phyloP scores from a whole-genome alignment of 108 stramenopile genomes.

The Cyclostephanos invisitatus region DNA sequence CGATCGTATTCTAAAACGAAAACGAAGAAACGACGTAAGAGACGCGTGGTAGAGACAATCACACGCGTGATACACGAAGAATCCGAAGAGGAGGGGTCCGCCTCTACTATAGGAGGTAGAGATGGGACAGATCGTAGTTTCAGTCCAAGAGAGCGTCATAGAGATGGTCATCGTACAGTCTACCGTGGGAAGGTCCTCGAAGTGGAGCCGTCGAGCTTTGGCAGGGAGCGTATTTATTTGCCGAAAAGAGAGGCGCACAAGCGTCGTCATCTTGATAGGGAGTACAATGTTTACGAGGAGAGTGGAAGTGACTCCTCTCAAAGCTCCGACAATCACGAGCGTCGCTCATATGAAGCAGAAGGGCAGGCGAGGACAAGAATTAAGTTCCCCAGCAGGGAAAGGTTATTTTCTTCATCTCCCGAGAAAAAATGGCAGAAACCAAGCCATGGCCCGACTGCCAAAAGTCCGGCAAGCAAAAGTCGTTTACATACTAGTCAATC shows the following conservation, averaged over 20 bases:
- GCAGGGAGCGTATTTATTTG: neutral
- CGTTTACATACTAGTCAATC: neutral
- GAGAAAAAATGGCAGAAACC: constrained; percentile 2
- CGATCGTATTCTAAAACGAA: constrained; percentile 1
- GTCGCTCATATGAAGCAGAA: neutral
- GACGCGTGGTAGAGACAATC: constrained; percentile 36
- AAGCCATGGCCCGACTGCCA: neutral
- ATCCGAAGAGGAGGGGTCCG: constrained; percentile 32
- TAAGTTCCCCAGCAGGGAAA: neutral
- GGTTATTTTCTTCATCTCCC: neutral
- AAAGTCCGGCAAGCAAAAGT: neutral
- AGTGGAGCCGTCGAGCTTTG: neutral
- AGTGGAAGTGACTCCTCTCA: neutral
- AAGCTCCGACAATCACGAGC: neutral
- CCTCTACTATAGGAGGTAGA: neutral
- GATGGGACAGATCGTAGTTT: neutral
- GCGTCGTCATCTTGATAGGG: neutral
- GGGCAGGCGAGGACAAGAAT: neutral
- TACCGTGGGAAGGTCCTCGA: neutral
- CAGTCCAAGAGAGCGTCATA: neutral
- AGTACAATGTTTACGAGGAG: neutral
- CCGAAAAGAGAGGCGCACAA: neutral
- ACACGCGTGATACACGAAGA: constrained; percentile 39
- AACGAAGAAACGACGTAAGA: constrained; percentile 35
- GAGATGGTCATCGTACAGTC: neutral